Base-by-base conservation (phyloP, 495 filamentous ascomycete genomes). In the Hyaloscypha finlandica region DNA sequence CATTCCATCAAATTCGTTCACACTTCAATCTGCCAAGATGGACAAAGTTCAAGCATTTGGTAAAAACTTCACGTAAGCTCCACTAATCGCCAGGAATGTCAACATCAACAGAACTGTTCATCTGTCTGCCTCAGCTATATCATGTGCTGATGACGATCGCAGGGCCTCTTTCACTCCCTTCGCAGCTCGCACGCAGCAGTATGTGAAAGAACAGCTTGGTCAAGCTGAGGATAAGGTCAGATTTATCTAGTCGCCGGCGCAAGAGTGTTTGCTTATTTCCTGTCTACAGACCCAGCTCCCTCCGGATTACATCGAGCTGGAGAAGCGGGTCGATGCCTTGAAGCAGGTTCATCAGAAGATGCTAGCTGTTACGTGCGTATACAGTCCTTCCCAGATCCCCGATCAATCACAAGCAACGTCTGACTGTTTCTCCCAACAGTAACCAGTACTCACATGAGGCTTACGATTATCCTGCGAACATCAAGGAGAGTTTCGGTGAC, bases 401-500 rank as follows among this genome's bases (percentile, higher is more conserved):
- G 8, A 48, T 48, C 42, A 48, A 48, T 48, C 42, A 48, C 42
- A 48, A 48, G 2, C 3, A 48, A 48, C 14, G 42, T 48, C 42
- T 48, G 42, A 48, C n/a, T 16, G 1, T 61, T 29, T 58, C 8
- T n/a, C 51, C 48, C 25, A 14, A 48, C 74, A 97, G 94, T 68
- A 93, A 92, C 63, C 94, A 97, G 83, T 99, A 97, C 81, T 88
- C 92, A 32, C 89, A 94, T 79, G 95, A 99, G 85, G 86, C 94
- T 72, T 99, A 99, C 80, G 95, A 99, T 81, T 99, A 99, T 79
- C 95, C 95, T n/a, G 89, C 93, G 78, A 99, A 99, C 81, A 91
- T 97, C 77, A 93, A 94, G 79, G 95, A 99, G 83, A 97, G 92
- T 68, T 95, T 99, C 82, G 90, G 90, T 76, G 95, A 98, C 76